Percentiles rank a stretch among this genome's conserved stretches.
Conservation (phyloP, 2,329 filamentous ascomycete species). For the Alternaria gaisen region DNA sequence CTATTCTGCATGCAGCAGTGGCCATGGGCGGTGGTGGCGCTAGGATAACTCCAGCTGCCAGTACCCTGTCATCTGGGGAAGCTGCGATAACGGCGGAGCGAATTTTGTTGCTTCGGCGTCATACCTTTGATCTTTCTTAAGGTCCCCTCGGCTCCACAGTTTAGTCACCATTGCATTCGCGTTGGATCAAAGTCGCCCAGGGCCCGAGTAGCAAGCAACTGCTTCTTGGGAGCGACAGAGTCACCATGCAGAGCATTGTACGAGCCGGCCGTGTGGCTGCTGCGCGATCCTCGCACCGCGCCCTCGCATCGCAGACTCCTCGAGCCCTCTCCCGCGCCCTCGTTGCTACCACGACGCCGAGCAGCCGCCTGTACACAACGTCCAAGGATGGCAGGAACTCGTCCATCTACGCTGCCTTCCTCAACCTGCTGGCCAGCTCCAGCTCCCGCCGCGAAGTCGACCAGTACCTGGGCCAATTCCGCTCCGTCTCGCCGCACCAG, state of each 20-base stretch:
- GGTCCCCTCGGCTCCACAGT: conserved; percentile 21
- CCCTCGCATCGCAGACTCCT: conserved; percentile 40
- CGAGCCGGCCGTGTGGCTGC: conserved; percentile 49
- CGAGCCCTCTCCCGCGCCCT: conserved; percentile 45
- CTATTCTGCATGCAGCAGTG: background rate
- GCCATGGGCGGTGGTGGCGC: background rate
- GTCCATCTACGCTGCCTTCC: conserved; percentile 71
- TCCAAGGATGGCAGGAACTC: conserved; percentile 45
- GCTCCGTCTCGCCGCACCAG: conserved; percentile 93
- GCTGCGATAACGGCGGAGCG: conserved; percentile 29
- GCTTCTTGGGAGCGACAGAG: conserved; percentile 35
- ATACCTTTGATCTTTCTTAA: conserved; percentile 6
- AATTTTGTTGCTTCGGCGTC: conserved; percentile 44
- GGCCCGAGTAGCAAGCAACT: conserved; percentile 14
- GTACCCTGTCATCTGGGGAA: conserved; percentile 17
- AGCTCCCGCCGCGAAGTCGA: conserved; percentile 95
- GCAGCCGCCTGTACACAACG: conserved; percentile 43
- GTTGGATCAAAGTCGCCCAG: conserved; percentile 23
- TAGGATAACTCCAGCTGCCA: background rate
- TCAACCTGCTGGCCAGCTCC: conserved; percentile 93
- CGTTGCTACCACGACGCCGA: conserved; percentile 36
- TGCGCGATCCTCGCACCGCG: conserved; percentile 47
- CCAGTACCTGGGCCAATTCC: conserved; percentile 98
- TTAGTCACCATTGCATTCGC: conserved; percentile 25
- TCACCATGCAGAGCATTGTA: conserved; percentile 51